A percentile compares a stretch with the other conserved stretches of the same genome.
phyloP scores from a whole-genome alignment of 305 asterid species.

The Solanum hybrid region DNA sequence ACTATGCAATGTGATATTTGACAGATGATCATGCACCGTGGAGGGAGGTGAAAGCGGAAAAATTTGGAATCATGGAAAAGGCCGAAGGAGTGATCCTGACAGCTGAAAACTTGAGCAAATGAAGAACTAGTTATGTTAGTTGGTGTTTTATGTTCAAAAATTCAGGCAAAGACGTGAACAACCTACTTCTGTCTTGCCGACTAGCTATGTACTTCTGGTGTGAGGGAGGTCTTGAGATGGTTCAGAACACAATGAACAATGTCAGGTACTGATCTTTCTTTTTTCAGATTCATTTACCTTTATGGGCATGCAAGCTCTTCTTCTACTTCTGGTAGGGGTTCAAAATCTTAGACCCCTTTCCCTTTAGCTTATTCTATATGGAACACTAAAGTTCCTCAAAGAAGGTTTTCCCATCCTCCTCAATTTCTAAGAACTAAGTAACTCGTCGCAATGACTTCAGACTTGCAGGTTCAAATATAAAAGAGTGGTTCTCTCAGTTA shows the following conservation, averaged over 20 bases:
- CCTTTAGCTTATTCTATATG: not conserved
- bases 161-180: not conserved
- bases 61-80: not conserved
- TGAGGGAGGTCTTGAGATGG: not conserved
- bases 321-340: not conserved
- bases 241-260: not conserved
- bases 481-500: not conserved
- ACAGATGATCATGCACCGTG: not conserved
- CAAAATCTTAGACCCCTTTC: not conserved
- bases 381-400: not conserved
- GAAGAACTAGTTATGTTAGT: not conserved
- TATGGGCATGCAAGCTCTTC: not conserved
- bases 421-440: not conserved
- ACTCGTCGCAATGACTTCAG: not conserved
- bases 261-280: not conserved
- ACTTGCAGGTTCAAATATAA: not conserved
- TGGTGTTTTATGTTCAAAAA: not conserved
- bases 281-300: not conserved
- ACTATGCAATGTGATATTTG: not conserved
- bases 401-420: not conserved
- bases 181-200: not conserved
- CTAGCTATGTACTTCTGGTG: not conserved
- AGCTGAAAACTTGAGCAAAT: not conserved
- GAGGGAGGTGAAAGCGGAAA: not conserved
- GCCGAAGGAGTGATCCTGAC: not conserved